Evolutionary conservation across 768 basidiomycete genomes (phyloP).

Genomic region (Dacryopinax primogenitus): DNA sequence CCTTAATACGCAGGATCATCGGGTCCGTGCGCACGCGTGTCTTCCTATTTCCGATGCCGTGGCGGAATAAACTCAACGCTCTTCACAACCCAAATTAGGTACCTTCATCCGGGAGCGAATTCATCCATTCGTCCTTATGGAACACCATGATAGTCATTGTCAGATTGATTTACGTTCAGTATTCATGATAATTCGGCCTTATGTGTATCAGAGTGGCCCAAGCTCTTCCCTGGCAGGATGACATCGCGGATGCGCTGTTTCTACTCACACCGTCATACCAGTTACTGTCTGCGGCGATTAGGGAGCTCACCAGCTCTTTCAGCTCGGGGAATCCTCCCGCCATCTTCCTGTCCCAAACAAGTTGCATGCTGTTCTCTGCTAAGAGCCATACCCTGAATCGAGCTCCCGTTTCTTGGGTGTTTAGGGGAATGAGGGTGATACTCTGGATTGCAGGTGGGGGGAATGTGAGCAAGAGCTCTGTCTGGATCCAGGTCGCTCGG

Average conservation of each 20-base stretch:
- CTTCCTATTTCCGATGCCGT: background rate
- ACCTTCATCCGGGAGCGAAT: too few species aligned
- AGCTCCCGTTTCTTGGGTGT: conserved; percentile 70
- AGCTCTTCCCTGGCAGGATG: conserved; percentile 62
- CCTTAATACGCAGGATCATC: background rate
- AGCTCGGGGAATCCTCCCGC: conserved; percentile 90
- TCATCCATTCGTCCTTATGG: too few species aligned
- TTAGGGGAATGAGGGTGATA: conserved; percentile 62
- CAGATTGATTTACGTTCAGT: background rate
- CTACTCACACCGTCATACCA: conserved; percentile 30
- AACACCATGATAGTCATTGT: too few species aligned
- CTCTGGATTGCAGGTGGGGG: conserved; percentile 57
- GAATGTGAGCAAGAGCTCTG: conserved; percentile 83
- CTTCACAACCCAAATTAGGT: background rate
- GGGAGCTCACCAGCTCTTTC: conserved; percentile 52
- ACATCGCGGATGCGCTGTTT: conserved; percentile 81
- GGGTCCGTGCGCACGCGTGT: background rate
- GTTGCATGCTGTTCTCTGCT: conserved; percentile 24
- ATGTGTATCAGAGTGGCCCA: conserved; percentile 80
- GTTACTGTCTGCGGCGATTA: background rate
- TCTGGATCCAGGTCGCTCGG: conserved; percentile 85
- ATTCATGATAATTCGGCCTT: background rate
- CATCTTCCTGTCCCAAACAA: conserved; percentile 82
- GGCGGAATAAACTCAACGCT: background rate
- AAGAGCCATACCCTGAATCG: conserved; percentile 84